Percentiles rank a stretch among this genome's conserved stretches.
Evolutionary conservation across 2,329 filamentous ascomycete genomes (phyloP).

Genomic region (Setomelanomma holmii): DNA sequence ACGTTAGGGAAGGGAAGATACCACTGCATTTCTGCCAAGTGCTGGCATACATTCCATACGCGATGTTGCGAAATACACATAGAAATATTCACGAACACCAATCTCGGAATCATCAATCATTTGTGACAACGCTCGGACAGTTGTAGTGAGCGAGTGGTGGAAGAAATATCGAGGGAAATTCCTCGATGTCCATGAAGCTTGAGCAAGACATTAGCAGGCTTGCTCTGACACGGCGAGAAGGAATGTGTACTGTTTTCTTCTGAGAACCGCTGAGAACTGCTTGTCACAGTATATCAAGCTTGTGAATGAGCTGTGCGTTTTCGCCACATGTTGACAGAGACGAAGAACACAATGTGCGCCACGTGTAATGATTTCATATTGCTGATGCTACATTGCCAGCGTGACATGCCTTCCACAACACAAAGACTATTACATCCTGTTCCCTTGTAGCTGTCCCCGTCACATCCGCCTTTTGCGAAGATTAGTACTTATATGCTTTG

Average conservation of each 20-base stretch:
- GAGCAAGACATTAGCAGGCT: no score
- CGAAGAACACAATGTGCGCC: not conserved
- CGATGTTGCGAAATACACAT: not conserved
- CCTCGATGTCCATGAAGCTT: no score
- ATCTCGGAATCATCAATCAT: no score
- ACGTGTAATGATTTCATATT: conserved; percentile 12
- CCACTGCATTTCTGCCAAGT: conserved; percentile 24
- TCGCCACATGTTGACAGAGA: not conserved
- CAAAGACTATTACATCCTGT: conserved; percentile 13
- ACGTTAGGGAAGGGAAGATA: conserved; percentile 8
- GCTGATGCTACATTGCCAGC: conserved; percentile 17
- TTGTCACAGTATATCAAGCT: no score
- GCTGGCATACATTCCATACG: conserved; percentile 13
- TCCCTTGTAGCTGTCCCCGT: no score
- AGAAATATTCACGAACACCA: not conserved
- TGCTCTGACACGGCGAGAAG: no score
- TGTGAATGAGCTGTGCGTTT: no score
- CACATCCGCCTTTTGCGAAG: conserved; percentile 1
- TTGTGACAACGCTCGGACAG: no score
- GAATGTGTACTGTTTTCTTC: no score
- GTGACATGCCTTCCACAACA: conserved; percentile 9
- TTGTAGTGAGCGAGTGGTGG: no score
- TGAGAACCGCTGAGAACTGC: no score
- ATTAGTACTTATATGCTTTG: conserved; percentile 11
- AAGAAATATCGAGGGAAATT: no score